Conservation (phyloP, 495 filamentous ascomycete genomes). For the Amorphotheca resinae region DNA sequence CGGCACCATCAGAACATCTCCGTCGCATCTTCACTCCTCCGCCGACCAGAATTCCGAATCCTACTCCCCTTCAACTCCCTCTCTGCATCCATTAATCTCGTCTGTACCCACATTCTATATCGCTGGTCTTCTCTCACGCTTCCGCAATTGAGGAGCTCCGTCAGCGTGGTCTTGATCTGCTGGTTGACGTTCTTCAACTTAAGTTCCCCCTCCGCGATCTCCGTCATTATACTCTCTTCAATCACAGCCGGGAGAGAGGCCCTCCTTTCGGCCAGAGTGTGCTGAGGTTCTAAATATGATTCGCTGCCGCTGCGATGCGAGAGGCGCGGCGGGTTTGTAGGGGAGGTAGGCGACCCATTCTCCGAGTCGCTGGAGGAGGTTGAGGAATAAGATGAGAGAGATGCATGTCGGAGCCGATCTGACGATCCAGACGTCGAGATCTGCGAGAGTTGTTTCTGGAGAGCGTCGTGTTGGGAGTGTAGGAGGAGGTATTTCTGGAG, state of each 20-base stretch:
- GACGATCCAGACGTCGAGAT: slow-evolving; percentile 29
- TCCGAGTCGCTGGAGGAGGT: slow-evolving; percentile 8
- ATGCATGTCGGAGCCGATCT: slow-evolving; percentile 7
- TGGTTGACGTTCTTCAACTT: slow-evolving; percentile 48
- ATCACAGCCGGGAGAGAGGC: slow-evolving; percentile 26
- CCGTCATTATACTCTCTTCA: slow-evolving; percentile 23
- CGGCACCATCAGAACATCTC: not conserved
- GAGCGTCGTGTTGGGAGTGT: slow-evolving; percentile 40
- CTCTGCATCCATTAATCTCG: slow-evolving; percentile 50
- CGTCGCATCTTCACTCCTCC: not conserved
- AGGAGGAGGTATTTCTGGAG: slow-evolving; percentile 44
- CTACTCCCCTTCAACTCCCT: slow-evolving; percentile 33
- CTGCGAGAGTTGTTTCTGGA: slow-evolving; percentile 36
- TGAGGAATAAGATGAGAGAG: slow-evolving; percentile 5
- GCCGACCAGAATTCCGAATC: slow-evolving; percentile 28
- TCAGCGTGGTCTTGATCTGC: slow-evolving; percentile 51
- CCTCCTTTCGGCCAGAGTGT: slow-evolving; percentile 2
- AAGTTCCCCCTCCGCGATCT: slow-evolving; percentile 38
- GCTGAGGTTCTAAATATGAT: not conserved
- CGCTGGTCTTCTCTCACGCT: slow-evolving; percentile 38
- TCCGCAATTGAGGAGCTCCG: slow-evolving; percentile 53
- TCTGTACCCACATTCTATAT: slow-evolving; percentile 51
- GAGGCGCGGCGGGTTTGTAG: slow-evolving; percentile 2
- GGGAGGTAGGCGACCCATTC: slow-evolving; percentile 14
- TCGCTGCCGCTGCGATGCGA: slow-evolving; percentile 14